phyloP scores from a whole-genome alignment of 2,329 filamentous ascomycete species.

The Karstenula rhodostoma region DNA sequence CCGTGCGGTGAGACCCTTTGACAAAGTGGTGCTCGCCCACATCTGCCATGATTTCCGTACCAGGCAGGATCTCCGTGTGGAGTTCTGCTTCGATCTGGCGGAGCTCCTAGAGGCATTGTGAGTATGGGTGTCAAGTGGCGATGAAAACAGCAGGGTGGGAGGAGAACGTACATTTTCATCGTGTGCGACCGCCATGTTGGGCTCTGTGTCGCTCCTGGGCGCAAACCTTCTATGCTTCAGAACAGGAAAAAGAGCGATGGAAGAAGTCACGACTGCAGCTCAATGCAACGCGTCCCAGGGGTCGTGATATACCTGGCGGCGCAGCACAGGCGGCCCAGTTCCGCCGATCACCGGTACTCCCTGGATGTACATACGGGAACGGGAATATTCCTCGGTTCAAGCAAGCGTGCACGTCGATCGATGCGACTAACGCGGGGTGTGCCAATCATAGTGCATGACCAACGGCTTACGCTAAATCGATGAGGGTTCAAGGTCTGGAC shows the following conservation, averaged over 20 bases:
- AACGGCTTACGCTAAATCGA: not conserved
- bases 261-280: no score
- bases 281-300: not conserved
- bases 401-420: not conserved
- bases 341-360: not conserved
- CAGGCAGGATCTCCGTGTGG: conserved; percentile 62
- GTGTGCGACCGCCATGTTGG: conserved; percentile 20
- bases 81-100: conserved; percentile 61
- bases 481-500: not conserved
- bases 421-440: not conserved
- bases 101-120: conserved; percentile 47
- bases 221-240: no score
- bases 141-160: not conserved
- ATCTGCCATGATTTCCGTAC: conserved; percentile 68
- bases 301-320: not conserved
- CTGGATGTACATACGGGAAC: not conserved
- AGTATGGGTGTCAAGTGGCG: not conserved
- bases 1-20: conserved; percentile 56
- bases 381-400: not conserved
- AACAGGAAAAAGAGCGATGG: no score
- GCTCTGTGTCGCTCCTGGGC: not conserved
- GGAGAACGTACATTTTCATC: conserved; percentile 17
- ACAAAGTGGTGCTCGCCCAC: conserved; percentile 71
- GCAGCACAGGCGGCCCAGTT: not conserved
- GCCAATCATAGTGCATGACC: not conserved